These are phyloP conservation scores for Phytophthora palmivora DNA, from an alignment of 352 stramenopile genomes.

Conservation along the genomic window DNA sequence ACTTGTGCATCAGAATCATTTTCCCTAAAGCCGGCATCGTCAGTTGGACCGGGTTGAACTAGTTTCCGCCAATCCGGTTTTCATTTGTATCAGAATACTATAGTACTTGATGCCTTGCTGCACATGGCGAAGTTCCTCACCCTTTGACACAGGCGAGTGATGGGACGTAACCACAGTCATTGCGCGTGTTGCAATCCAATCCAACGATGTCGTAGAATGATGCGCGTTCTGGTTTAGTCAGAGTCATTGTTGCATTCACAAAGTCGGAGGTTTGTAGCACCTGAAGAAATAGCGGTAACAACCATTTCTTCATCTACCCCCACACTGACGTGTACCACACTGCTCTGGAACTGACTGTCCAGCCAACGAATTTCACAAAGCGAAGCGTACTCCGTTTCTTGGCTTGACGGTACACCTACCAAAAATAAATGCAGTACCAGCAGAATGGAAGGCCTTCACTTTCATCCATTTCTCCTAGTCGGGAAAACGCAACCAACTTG, in stretches of 20 bases:
- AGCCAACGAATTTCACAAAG: conserved; percentile 14
- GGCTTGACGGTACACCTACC: background rate
- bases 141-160: conserved; percentile 69
- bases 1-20: background rate
- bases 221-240: conserved; percentile 6
- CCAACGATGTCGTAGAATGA: conserved; percentile 50
- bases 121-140: conserved; percentile 42
- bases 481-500: background rate
- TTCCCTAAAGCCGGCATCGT: background rate
- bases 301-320: background rate
- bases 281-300: background rate
- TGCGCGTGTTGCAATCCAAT: conserved; percentile 48
- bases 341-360: conserved; percentile 9
- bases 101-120: conserved; percentile 2
- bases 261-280: background rate
- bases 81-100: background rate
- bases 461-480: conserved; percentile 11
- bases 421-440: conserved; percentile 13
- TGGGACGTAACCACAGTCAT: conserved; percentile 77
- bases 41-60: conserved; percentile 1
- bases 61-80: background rate
- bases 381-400: conserved; percentile 3
- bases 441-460: conserved; percentile 2
- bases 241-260: conserved; percentile 4
- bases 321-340: background rate